Evolutionary conservation across 2,329 filamentous ascomycete species (phyloP).

Genomic region (Thelonectria olida): DNA sequence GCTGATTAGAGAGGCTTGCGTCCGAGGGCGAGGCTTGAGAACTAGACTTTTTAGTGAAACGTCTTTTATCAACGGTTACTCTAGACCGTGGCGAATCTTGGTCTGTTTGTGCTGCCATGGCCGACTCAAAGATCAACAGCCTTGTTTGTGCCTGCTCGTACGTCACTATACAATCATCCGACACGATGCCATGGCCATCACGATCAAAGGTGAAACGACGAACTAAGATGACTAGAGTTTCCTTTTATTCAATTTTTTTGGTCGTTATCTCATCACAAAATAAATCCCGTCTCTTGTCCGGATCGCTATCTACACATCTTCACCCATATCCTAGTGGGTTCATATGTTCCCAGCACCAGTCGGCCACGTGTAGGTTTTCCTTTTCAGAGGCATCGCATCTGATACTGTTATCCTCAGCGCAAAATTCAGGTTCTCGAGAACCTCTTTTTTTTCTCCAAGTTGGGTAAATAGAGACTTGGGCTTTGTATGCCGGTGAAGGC

Average conservation of each 20-base stretch:
- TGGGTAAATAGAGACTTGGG: neutral
- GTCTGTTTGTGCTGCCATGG: too few relatives aligned
- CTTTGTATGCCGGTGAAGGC: constrained; percentile 4
- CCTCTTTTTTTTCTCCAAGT: constrained; percentile 1
- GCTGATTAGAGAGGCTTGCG: neutral
- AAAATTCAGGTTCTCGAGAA: neutral
- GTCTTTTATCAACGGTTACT: neutral
- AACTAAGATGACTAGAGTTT: neutral
- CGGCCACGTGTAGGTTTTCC: constrained; percentile 25
- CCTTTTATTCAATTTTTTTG: neutral
- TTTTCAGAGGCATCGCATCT: neutral
- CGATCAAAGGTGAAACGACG: neutral
- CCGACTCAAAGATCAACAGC: too few relatives aligned
- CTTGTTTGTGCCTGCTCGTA: too few relatives aligned
- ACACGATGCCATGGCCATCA: too few relatives aligned
- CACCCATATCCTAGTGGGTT: neutral
- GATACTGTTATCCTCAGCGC: constrained; percentile 20
- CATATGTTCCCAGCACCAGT: constrained; percentile 2
- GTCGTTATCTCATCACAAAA: constrained; percentile 4
- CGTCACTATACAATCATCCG: neutral
- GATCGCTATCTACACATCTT: constrained; percentile 2
- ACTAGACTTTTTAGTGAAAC: neutral
- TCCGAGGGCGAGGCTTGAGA: neutral
- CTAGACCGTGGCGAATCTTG: too few relatives aligned
- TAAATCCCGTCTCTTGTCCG: neutral